phyloP scores from a whole-genome alignment of 129 eudicot genomes.

The Heracleum sosnowskyi region DNA sequence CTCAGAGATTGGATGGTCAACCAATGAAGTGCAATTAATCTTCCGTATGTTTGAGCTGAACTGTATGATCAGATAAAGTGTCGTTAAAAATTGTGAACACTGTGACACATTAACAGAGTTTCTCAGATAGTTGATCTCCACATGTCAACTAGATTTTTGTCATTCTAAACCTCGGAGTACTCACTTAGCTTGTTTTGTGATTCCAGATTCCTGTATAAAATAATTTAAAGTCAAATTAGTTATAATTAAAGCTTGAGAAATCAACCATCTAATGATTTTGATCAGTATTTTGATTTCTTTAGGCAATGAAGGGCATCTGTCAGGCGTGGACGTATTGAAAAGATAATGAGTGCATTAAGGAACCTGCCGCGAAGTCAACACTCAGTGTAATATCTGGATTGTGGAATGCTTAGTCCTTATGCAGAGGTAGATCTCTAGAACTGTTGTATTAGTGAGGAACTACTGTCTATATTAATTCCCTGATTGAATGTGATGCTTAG shows the following conservation, averaged over 20 bases:
- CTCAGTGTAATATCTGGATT: neutral
- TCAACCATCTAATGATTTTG: neutral
- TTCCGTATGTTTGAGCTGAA: neutral
- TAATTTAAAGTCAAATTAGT: neutral
- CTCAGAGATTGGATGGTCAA: neutral
- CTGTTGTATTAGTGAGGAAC: too few relatives aligned
- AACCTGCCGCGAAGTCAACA: neutral
- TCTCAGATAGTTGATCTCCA: constrained; percentile 11
- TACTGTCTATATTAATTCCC: too few relatives aligned
- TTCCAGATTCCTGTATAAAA: neutral
- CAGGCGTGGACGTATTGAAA: neutral
- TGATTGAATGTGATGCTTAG: too few relatives aligned
- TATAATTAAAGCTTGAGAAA: neutral
- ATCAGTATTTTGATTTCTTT: neutral
- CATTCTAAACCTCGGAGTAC: neutral
- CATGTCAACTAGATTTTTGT: neutral
- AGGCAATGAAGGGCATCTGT: constrained; percentile 5
- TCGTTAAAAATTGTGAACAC: neutral
- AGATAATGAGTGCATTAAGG: neutral
- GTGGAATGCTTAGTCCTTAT: neutral
- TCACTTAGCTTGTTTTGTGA: neutral
- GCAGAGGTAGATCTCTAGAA: too few relatives aligned
- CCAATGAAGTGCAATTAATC: neutral
- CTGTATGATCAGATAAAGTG: neutral
- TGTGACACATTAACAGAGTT: neutral